phyloP scores from a whole-genome alignment of 73 alveolate genomes.

The Blepharisma stoltei region DNA sequence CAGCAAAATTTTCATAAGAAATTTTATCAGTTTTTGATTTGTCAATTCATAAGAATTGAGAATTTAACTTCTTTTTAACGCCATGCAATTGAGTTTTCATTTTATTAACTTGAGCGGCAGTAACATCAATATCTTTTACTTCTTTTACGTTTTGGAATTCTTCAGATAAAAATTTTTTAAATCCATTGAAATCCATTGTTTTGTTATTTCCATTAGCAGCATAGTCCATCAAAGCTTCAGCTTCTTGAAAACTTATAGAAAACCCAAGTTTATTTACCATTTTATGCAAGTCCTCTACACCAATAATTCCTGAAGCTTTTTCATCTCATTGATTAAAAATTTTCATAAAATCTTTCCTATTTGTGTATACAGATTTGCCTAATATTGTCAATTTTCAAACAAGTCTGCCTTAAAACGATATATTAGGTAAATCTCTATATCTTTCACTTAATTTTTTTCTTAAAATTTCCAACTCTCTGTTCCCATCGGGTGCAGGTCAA shows the following conservation, averaged over 20 bases:
- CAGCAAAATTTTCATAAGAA: neutral
- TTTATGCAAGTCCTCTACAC: too few relatives aligned
- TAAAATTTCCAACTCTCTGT: too few relatives aligned
- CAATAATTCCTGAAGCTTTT: too few relatives aligned
- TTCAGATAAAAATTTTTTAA: neutral
- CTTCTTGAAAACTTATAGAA: neutral
- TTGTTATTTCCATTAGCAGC: slow-evolving; percentile 1
- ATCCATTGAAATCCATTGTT: neutral
- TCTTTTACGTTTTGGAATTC: neutral
- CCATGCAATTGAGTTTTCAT: neutral
- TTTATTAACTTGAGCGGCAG: neutral
- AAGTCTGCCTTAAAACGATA: too few relatives aligned
- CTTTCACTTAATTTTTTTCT: too few relatives aligned
- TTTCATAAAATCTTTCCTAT: too few relatives aligned
- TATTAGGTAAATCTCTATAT: too few relatives aligned
- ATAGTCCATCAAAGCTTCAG: neutral
- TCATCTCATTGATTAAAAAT: too few relatives aligned
- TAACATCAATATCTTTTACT: neutral
- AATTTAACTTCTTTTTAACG: neutral
- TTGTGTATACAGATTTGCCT: too few relatives aligned
- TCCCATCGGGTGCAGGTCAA: too few relatives aligned
- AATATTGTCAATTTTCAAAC: too few relatives aligned
- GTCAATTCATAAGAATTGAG: slow-evolving; percentile 1
- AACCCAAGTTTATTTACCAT: too few relatives aligned
- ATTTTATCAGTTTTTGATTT: neutral